phyloP scores from a whole-genome alignment of 352 stramenopile species.

The Pythium myriotylum region DNA sequence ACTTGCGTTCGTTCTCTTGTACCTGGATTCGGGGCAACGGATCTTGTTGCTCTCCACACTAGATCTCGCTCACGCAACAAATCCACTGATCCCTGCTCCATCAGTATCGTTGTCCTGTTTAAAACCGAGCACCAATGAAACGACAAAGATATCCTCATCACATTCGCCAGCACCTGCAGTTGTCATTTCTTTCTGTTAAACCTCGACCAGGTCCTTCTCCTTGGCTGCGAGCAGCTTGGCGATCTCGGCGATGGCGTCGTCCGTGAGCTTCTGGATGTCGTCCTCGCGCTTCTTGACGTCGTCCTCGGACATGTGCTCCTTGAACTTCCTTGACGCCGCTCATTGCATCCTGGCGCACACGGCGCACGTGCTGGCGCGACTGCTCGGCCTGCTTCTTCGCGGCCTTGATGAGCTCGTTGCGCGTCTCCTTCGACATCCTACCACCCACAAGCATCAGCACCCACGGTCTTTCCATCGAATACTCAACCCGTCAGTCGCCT shows the following conservation, averaged over 20 bases:
- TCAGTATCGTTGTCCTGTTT: no score
- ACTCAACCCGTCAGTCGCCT: conserved; percentile 19
- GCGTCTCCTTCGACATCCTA: conserved; percentile 88
- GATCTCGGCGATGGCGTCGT: conserved; percentile 71
- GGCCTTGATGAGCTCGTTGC: conserved; percentile 74
- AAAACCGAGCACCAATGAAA: no score
- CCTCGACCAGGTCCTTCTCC: conserved; percentile 73
- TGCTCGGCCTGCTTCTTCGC: conserved; percentile 84
- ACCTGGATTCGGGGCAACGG: no score
- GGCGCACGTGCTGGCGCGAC: conserved; percentile 80
- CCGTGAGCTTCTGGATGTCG: conserved; percentile 82
- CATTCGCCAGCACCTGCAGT: no score
- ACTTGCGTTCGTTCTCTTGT: no score
- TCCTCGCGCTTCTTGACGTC: conserved; percentile 76
- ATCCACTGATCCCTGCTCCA: no score
- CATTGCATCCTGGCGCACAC: conserved; percentile 86
- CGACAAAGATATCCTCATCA: no score
- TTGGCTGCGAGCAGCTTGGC: conserved; percentile 72
- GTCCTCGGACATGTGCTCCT: conserved; percentile 78
- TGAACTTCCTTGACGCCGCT: conserved; percentile 83
- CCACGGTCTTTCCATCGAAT: conserved; percentile 11
- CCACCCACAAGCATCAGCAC: not conserved
- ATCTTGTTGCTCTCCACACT: no score
- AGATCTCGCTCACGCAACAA: no score
- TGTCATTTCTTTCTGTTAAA: no score